Evolutionary conservation across 164 flowering plant genomes (phyloP), one percentile per base, ranked within the genome.

Genomic region (Nymphaea colorata): DNA sequence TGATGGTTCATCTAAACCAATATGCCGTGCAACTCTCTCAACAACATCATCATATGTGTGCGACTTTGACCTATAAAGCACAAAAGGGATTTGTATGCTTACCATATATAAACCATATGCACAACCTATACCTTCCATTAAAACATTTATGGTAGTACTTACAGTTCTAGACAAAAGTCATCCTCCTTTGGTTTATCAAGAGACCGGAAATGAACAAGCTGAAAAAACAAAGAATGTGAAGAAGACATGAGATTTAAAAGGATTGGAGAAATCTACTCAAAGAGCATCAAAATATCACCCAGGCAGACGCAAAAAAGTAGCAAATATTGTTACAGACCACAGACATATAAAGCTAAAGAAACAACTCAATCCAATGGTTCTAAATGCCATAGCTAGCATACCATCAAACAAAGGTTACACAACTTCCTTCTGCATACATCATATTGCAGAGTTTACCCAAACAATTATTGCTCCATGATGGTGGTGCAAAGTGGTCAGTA

Each of bases 131-230:
- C 8, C n/a, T 15, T 51, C 57, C 57, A 7, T 15, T 8, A 8
- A 51, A 51, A 51, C 57, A 51, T 51, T 10, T 10, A 51, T 10
- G 14, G 57, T 51, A 51, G n/a, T 61, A 79, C 97, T 87, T 78
- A 94, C 98, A 94, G 70, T 76, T 91, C 97, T 43, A 94, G 75
- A 75, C 76, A 84, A 76, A 91, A 94, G 68, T 87, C 95, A 70
- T 93, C 96, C 64, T 91, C 98, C 81, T 93, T 93, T 5, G 98
- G 97, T 83, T 75, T 88, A 74, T 91, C 98, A 73, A 91, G 72
- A n/a, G 89, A 74, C 44, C 98, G 96, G 72, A 94, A 91, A 71
- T 79, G 96, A 59, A 94, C 97, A 66, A 91, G 74, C 98, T 93
- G 76, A 18, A 76, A 61, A 64, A 61, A 17, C 42, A 61, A 8